Conservation (phyloP, 2,329 filamentous ascomycete species). For the Daldinia eschscholtzii region DNA sequence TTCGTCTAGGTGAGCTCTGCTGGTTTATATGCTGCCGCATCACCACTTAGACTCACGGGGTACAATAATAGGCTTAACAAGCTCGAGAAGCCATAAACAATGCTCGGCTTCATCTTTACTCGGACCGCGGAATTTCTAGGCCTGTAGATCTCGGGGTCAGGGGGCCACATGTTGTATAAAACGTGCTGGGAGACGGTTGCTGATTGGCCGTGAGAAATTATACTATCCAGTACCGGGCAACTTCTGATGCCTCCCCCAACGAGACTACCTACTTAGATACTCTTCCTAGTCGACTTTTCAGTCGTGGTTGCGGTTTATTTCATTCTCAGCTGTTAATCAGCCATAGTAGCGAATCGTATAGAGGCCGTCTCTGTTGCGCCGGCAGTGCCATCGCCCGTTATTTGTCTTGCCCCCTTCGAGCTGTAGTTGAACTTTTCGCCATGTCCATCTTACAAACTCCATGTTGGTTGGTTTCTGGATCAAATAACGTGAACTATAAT, state of each 20-base stretch:
- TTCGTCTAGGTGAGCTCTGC: neutral
- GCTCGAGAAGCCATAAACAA: neutral
- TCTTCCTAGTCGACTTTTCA: neutral
- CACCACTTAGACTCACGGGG: neutral
- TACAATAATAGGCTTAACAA: slow-evolving; percentile 2
- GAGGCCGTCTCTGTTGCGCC: neutral
- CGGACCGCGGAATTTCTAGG: neutral
- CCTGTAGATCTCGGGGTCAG: neutral
- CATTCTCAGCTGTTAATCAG: neutral
- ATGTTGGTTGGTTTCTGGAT: neutral
- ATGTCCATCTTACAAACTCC: neutral
- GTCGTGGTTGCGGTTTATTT: neutral
- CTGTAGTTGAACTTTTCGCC: neutral
- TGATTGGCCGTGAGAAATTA: slow-evolving; percentile 1
- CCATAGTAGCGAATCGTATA: neutral
- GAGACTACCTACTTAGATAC: neutral
- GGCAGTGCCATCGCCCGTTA: neutral
- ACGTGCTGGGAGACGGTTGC: neutral
- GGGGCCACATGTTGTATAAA: neutral
- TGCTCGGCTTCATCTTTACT: neutral
- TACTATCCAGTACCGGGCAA: neutral
- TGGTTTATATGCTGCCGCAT: neutral
- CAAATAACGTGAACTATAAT: neutral
- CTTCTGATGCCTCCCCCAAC: neutral
- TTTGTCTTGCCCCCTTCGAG: neutral